Base-by-base conservation (phyloP, 805 yeast species). In the Yarrowia hollandica region DNA sequence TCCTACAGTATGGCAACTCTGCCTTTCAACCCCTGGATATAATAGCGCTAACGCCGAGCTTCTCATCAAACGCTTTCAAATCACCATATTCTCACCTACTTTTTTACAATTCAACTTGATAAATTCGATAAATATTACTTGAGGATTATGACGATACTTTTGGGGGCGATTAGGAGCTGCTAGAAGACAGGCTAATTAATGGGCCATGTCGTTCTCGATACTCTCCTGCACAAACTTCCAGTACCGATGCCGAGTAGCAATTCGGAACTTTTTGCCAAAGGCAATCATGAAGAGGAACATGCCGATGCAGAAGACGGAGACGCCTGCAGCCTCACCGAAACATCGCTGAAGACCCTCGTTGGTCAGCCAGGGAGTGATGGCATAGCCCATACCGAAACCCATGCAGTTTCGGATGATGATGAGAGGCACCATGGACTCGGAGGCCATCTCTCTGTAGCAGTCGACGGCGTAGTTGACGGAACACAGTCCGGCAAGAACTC, bases 311-410 rank as follows among this genome's bases (percentile, higher is more conserved):
- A 25, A 52, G 25, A 52, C 31, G 7, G 58, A 35, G 8, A 52
- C 58, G 4, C 44, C 58, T 2, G 58, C 58, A 28, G 58, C 58
- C 19, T 52, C 58, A 8, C 58, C 58, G 19, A 78, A 80, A 31
- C 79, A 73, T 61, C 77, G 72, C 63, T 78, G 78, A 62, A 71
- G 68, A 2, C 83, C 83, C 59, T 74, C 67, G 63, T 77, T 76
- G 5, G 62, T 67, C 21, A 79, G 70, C 77, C 81, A 80, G 21
- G 80, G 78, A 4, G 81, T 79, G 59, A 80, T 74, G 23, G 81
- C 82, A 60, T 79, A 80, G 60, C 75, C 75, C 68, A 78, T 73
- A 2, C 77, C 82, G 64, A 79, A 80, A n/a, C 67, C 67, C 79
- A 79, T 77, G 31, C 75, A 66, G 66, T 79, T 79, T 66, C 83